Conservation (phyloP, 140 eudicot species). For the Stevia rebaudiana region DNA sequence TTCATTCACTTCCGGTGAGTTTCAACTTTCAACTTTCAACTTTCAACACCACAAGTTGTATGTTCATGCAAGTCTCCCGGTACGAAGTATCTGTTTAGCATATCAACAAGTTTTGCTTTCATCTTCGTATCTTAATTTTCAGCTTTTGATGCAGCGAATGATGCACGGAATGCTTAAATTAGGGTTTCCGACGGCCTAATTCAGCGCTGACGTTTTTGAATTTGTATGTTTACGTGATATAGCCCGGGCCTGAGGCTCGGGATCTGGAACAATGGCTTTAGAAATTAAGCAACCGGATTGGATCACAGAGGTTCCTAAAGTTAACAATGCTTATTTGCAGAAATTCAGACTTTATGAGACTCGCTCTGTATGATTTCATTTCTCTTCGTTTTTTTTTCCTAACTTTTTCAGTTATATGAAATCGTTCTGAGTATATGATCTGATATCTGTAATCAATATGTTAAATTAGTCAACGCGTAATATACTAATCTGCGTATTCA, state of each 20-base stretch:
- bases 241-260: constrained; percentile 52
- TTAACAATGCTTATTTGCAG: constrained; percentile 39
- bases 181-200: constrained; percentile 25
- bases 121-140: background rate
- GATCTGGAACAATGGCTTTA: constrained; percentile 37
- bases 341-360: constrained; percentile 89
- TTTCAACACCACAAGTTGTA: background rate
- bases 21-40: no score
- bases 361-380: constrained; percentile 45
- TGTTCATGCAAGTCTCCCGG: background rate
- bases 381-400: background rate
- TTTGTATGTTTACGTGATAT: constrained; percentile 26
- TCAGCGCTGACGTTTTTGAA: constrained; percentile 15
- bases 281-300: constrained; percentile 26
- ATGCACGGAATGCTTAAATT: constrained; percentile 10
- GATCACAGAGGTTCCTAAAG: constrained; percentile 27
- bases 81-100: background rate
- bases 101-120: background rate
- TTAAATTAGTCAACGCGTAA: background rate
- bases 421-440: background rate
- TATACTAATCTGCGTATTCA: background rate
- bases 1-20: background rate
- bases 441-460: constrained; percentile 7
- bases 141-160: constrained; percentile 9
- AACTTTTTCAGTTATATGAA: background rate